These are phyloP conservation scores for Fusarium haematococcum DNA, from an alignment of 2,329 filamentous ascomycete genomes.

Conservation along the genomic window DNA sequence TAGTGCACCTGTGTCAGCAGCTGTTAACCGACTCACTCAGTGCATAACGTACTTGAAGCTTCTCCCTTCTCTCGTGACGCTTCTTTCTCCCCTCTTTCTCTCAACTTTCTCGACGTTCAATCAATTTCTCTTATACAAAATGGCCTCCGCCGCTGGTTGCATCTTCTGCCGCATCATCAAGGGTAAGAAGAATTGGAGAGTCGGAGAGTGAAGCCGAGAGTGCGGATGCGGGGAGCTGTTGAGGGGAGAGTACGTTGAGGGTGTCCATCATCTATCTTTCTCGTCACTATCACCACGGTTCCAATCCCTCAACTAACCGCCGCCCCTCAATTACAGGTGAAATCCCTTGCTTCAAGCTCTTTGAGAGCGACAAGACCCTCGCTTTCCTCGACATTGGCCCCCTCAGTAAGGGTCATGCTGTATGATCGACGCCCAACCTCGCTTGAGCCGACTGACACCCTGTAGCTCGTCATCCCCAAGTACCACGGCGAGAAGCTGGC, in stretches of 20 bases:
- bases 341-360: conserved; percentile 96
- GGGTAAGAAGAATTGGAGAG: conserved; percentile 61
- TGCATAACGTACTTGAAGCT: neutral
- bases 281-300: neutral
- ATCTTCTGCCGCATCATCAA: conserved; percentile 99
- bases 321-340: conserved; percentile 71
- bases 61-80: neutral
- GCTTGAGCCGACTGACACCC: conserved; percentile 7
- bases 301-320: conserved; percentile 25
- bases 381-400: conserved; percentile 98
- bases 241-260: conserved; percentile 34
- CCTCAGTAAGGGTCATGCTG: conserved; percentile 87
- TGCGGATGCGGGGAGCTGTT: neutral
- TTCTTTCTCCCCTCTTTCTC: neutral
- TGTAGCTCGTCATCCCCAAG: conserved; percentile 94
- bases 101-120: neutral
- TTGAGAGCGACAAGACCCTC: conserved; percentile 91
- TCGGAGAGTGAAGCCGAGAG: neutral
- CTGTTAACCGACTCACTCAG: neutral
- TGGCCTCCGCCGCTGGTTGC: conserved; percentile 63
- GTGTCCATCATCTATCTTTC: conserved; percentile 16
- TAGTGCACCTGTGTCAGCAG: neutral
- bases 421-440: conserved; percentile 58
- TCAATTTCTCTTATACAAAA: neutral
- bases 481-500: conserved; percentile 90